Evolutionary conservation across 2,329 filamentous ascomycete species (phyloP).

Genomic region (Aspergillus neoniger): DNA sequence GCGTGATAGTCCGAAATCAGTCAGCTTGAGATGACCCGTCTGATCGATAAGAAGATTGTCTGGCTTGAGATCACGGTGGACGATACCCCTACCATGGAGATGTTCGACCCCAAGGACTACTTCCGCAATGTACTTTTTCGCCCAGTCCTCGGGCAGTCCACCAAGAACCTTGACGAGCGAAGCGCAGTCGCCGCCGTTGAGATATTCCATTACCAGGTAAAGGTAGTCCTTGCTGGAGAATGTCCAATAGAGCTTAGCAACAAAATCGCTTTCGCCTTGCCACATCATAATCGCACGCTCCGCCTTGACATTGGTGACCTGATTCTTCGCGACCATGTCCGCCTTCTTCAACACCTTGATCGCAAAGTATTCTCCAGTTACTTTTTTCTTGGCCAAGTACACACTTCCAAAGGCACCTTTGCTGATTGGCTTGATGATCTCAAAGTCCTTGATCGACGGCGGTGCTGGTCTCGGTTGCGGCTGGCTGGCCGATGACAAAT

Average conservation of each 20-base stretch:
- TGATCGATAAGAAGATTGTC: constrained; percentile 97
- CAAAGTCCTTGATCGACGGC: constrained; percentile 97
- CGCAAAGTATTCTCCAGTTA: constrained; percentile 95
- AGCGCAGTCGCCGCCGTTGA: constrained; percentile 96
- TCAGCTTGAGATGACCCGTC: constrained; percentile 93
- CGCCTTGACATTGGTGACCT: constrained; percentile 98
- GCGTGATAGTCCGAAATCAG: constrained; percentile 93
- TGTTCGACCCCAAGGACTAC: constrained; percentile 97
- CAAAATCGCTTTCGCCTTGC: constrained; percentile 98
- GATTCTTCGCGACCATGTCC: constrained; percentile 99
- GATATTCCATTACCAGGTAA: constrained; percentile 98
- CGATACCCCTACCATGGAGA: constrained; percentile 88
- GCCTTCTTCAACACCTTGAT: constrained; percentile 99
- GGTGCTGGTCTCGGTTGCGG: constrained; percentile 85
- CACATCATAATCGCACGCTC: constrained; percentile 99
- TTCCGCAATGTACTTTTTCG: constrained; percentile 94
- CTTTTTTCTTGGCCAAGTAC: constrained; percentile 97
- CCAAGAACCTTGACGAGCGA: constrained; percentile 94
- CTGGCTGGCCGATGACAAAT: constrained; percentile 73
- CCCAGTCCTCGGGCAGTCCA: constrained; percentile 93
- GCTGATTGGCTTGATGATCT: constrained; percentile 99
- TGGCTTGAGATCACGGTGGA: constrained; percentile 94
- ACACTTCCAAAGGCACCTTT: constrained; percentile 98
- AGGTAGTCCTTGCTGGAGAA: constrained; percentile 99
- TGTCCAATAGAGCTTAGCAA: constrained; percentile 98